phyloP scores from a whole-genome alignment of 2,329 filamentous ascomycete genomes.

The Neofusicoccum sp. region DNA sequence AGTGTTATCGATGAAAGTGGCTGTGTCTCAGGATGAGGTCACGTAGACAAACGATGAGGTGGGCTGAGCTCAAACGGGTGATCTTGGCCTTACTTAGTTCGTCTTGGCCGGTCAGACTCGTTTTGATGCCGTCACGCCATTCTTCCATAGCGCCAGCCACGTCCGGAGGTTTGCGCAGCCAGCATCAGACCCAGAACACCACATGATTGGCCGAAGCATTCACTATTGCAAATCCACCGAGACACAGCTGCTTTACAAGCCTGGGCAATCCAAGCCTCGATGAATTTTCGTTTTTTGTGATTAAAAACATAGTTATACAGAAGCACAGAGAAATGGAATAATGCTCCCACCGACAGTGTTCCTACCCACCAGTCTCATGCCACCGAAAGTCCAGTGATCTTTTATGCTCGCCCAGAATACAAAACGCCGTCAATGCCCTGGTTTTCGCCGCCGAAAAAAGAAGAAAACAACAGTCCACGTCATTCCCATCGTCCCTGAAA shows the following conservation, averaged over 20 bases:
- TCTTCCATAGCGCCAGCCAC: too few relatives aligned
- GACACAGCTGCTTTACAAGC: not conserved
- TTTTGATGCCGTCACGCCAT: too few relatives aligned
- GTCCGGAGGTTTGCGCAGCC: too few relatives aligned
- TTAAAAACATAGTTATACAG: conserved; percentile 1
- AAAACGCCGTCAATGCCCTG: conserved; percentile 16
- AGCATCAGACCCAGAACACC: too few relatives aligned
- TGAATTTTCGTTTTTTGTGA: not conserved
- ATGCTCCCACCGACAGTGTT: not conserved
- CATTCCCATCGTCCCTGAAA: not conserved
- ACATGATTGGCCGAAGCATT: too few relatives aligned
- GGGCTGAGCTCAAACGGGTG: not conserved
- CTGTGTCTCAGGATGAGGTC: not conserved
- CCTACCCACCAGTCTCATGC: not conserved
- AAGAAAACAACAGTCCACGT: not conserved
- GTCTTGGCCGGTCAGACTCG: not conserved
- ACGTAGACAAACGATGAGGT: not conserved
- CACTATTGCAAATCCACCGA: too few relatives aligned
- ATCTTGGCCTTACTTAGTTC: not conserved
- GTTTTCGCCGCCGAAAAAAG: not conserved
- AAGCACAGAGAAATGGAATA: not conserved
- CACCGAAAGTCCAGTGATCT: not conserved
- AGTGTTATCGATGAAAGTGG: not conserved
- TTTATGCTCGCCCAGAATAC: not conserved
- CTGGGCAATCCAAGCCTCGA: not conserved